These are phyloP conservation scores for Cladosporium sp. DNA, from an alignment of 2,329 filamentous ascomycete species.

Conservation along the genomic window DNA sequence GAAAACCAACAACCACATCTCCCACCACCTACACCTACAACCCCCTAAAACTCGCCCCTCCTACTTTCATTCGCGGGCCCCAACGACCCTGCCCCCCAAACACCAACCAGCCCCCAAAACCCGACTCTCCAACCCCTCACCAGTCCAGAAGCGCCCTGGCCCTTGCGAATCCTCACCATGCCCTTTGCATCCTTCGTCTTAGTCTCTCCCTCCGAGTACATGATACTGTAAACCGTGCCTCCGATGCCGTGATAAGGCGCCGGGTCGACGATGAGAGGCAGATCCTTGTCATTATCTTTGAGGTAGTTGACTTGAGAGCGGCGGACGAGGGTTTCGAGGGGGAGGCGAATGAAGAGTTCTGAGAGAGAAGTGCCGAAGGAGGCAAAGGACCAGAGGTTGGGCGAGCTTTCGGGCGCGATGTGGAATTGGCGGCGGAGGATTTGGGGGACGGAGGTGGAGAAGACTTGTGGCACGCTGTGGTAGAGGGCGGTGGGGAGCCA, in stretches of 20 bases:
- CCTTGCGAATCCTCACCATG: constrained; percentile 48
- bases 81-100: constrained; percentile 66
- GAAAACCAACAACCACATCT: too few species aligned
- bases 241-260: constrained; percentile 81
- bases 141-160: constrained; percentile 64
- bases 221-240: constrained; percentile 87
- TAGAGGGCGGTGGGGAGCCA: constrained; percentile 81
- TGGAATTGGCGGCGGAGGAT: constrained; percentile 79
- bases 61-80: constrained; percentile 57
- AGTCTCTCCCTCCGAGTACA: constrained; percentile 71
- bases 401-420: constrained; percentile 77
- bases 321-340: constrained; percentile 85
- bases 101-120: constrained; percentile 70
- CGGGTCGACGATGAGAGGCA: constrained; percentile 72
- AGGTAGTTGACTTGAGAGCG: constrained; percentile 66
- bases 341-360: constrained; percentile 82
- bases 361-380: constrained; percentile 76
- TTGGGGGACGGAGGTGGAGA: constrained; percentile 78
- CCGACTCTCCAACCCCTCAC: constrained; percentile 74
- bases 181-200: constrained; percentile 30
- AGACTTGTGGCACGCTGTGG: constrained; percentile 77
- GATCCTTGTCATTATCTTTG: constrained; percentile 29
- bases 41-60: constrained; percentile 32
- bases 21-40: too few species aligned
- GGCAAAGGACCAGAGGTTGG: constrained; percentile 74